Evolutionary conservation across 2,329 filamentous ascomycete genomes (phyloP).

Genomic region (Botrytis aclada): DNA sequence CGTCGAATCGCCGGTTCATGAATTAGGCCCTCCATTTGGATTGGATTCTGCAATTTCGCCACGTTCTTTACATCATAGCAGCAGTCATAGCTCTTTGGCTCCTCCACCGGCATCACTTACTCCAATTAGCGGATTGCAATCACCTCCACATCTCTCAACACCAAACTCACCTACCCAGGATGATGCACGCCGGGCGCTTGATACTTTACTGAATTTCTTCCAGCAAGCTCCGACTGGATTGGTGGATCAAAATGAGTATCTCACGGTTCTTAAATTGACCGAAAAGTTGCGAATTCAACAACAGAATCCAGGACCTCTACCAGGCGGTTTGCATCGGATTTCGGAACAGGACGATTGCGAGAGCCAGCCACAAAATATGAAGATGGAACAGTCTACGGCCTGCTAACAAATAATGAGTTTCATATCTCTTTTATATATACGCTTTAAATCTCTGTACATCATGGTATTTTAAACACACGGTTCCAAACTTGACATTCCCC

Average conservation of each 20-base stretch:
- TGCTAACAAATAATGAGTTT: constrained; percentile 24
- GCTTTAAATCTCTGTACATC: constrained; percentile 21
- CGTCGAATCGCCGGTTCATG: constrained; percentile 50
- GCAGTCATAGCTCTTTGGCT: constrained; percentile 49
- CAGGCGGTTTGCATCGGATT: constrained; percentile 42
- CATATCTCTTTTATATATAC: neutral
- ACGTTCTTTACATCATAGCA: constrained; percentile 49
- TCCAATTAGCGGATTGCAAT: constrained; percentile 38
- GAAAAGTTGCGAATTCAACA: constrained; percentile 75
- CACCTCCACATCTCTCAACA: constrained; percentile 51
- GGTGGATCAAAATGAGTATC: constrained; percentile 73
- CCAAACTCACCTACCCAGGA: constrained; percentile 73
- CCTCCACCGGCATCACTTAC: constrained; percentile 42
- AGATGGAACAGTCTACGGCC: constrained; percentile 37
- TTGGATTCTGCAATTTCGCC: constrained; percentile 42
- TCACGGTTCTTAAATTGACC: constrained; percentile 76
- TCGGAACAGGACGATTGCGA: constrained; percentile 37
- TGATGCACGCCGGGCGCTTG: constrained; percentile 77
- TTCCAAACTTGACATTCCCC: constrained; percentile 4
- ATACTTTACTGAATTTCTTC: constrained; percentile 79
- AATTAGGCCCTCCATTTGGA: constrained; percentile 41
- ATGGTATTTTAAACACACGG: constrained; percentile 7
- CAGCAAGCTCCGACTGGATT: constrained; percentile 63
- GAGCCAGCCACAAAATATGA: constrained; percentile 27
- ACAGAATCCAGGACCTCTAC: constrained; percentile 33